Evolutionary conservation across 805 yeast genomes (phyloP).

Genomic region (Lipomyces kockii): DNA sequence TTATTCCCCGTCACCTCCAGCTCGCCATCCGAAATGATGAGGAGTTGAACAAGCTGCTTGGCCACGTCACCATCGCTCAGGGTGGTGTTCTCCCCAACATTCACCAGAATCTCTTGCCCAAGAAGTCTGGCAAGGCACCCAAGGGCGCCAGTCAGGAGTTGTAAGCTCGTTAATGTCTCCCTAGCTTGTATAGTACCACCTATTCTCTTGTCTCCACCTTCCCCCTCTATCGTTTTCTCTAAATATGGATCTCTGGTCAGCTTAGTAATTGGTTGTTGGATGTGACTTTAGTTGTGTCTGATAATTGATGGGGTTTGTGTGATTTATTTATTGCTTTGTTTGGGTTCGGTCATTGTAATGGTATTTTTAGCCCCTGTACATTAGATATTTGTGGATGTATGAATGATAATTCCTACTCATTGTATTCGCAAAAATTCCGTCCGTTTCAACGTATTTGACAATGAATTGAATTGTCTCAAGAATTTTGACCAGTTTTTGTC

Average conservation of each 20-base stretch:
- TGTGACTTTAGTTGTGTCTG: not conserved
- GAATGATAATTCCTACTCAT: slow-evolving; percentile 12
- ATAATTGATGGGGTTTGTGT: slow-evolving; percentile 7
- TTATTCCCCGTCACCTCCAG: slow-evolving; percentile 98
- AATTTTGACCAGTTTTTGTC: no score
- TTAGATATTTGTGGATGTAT: slow-evolving; percentile 32
- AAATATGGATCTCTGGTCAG: slow-evolving; percentile 9
- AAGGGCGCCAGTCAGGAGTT: slow-evolving; percentile 42
- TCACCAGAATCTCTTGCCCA: slow-evolving; percentile 88
- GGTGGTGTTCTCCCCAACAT: slow-evolving; percentile 99
- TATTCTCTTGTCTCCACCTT: slow-evolving; percentile 15
- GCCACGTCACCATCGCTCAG: slow-evolving; percentile 95
- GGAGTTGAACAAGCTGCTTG: slow-evolving; percentile 91
- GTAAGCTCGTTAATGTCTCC: slow-evolving; percentile 28
- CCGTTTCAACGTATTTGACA: not conserved
- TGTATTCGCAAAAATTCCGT: no score
- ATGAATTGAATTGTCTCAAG: no score
- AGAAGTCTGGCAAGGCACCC: slow-evolving; percentile 56
- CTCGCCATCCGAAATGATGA: slow-evolving; percentile 99
- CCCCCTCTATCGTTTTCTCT: slow-evolving; percentile 9
- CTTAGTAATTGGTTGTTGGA: not conserved
- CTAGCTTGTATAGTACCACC: not conserved
- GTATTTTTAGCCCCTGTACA: slow-evolving; percentile 28
- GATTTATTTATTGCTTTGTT: slow-evolving; percentile 21
- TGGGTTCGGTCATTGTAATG: slow-evolving; percentile 32